A percentile compares a stretch with the other conserved stretches of the same genome.
Conservation (phyloP, 2,329 filamentous ascomycete genomes). For the Cladobotryum protrusum region DNA sequence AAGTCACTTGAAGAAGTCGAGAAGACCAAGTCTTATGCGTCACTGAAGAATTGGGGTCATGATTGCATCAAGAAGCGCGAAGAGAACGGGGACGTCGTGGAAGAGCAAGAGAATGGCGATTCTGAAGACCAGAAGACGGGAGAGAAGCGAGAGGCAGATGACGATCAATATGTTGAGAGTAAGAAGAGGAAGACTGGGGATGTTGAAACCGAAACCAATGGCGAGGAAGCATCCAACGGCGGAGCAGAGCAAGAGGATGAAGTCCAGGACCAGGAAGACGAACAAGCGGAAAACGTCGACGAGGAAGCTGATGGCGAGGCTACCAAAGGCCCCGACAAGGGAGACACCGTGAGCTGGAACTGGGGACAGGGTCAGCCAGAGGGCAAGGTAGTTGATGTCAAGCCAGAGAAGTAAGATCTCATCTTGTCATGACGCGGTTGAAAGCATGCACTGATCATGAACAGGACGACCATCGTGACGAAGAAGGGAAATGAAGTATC, state of each 20-base stretch:
- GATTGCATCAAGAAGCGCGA: constrained; percentile 40
- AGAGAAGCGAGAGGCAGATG: constrained; percentile 22
- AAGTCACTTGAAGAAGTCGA: constrained; percentile 40
- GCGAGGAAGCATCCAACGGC: neutral
- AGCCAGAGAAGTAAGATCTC: constrained; percentile 32
- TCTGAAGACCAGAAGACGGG: constrained; percentile 15
- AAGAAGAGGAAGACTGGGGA: constrained; percentile 27
- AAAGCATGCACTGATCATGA: neutral
- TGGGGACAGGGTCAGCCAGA: constrained; percentile 38
- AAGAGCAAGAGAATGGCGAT: constrained; percentile 8
- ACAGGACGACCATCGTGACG: constrained; percentile 32
- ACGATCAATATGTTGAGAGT: constrained; percentile 19
- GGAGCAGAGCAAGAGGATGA: neutral
- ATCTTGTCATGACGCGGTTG: neutral
- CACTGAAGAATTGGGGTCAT: constrained; percentile 58
- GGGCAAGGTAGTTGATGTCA: constrained; percentile 40
- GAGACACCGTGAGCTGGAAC: constrained; percentile 41
- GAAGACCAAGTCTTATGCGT: constrained; percentile 49
- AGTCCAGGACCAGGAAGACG: constrained; percentile 7
- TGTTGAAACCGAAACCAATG: constrained; percentile 5
- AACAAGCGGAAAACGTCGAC: constrained; percentile 12
- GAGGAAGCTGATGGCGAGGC: neutral
- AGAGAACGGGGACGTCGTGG: constrained; percentile 9
- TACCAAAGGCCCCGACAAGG: constrained; percentile 29
- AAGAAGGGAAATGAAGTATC: constrained; percentile 37